phyloP scores from a whole-genome alignment of 2,329 filamentous ascomycete species.

The Colletotrichum gloeosporioides region DNA sequence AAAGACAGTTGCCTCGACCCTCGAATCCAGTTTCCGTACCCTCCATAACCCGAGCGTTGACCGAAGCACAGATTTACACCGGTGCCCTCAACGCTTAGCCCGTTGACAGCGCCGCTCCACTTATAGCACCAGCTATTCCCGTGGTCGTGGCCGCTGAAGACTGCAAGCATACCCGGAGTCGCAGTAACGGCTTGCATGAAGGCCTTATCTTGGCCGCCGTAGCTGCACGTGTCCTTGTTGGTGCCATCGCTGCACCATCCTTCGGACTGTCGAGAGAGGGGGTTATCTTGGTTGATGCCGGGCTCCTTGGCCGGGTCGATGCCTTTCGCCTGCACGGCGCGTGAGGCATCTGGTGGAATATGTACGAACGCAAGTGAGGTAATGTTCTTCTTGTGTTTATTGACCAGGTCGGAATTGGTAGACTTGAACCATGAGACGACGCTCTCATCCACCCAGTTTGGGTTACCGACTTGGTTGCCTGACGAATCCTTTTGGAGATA shows the following conservation, averaged over 20 bases:
- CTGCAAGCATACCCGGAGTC: conserved; percentile 58
- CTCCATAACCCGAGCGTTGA: conserved; percentile 73
- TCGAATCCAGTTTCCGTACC: conserved; percentile 69
- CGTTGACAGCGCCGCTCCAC: conserved; percentile 45
- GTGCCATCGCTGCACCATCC: conserved; percentile 49
- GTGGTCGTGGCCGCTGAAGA: conserved; percentile 73
- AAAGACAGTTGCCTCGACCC: conserved; percentile 63
- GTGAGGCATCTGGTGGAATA: conserved; percentile 50
- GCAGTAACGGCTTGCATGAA: conserved; percentile 68
- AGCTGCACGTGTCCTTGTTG: conserved; percentile 40
- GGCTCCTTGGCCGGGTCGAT: conserved; percentile 44
- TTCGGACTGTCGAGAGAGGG: conserved; percentile 45
- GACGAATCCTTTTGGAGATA: conserved; percentile 44
- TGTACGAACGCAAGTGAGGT: conserved; percentile 56
- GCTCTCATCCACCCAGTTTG: conserved; percentile 49
- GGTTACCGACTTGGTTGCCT: conserved; percentile 36
- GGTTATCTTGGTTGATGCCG: conserved; percentile 48
- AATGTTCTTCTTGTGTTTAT: conserved; percentile 37
- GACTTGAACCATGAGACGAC: conserved; percentile 51
- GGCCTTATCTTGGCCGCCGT: conserved; percentile 57
- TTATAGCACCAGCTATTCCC: conserved; percentile 63
- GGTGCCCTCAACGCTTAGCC: conserved; percentile 43
- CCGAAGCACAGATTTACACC: conserved; percentile 62
- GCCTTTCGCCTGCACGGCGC: conserved; percentile 41
- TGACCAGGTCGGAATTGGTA: conserved; percentile 34